Base-by-base conservation (phyloP, 768 basidiomycete genomes). In the Ramaria sp. region DNA sequence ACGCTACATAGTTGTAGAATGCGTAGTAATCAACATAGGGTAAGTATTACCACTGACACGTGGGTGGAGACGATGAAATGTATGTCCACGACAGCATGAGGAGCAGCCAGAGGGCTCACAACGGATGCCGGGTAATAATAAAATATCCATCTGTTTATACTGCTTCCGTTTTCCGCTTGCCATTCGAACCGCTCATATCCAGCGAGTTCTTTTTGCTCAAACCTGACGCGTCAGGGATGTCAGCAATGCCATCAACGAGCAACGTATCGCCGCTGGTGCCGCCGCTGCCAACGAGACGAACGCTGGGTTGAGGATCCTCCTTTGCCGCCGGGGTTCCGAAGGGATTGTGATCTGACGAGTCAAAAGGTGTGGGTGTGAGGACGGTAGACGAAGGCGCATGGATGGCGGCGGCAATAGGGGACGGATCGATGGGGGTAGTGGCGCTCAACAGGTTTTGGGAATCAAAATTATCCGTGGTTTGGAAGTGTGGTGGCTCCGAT, bases 221-320 rank as follows among this genome's bases (percentile, higher is more conserved):
- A 19, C 24, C 39, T 41, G 55, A 49, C 22, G 22, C 34, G 22
- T 54, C 43, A 12, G 45, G 33, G 0, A 45, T 31, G 33, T 57
- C 55, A 33, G 31, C 4, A 31, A 20, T 27, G 37, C 15, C 55
- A 27, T 48, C 55, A 30, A 57, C 30, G 20, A 57, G 31, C 30
- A 45, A 24, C 11, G 13, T 61, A 27, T 61, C 39, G 20, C 80
- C 80, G 31, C 70, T 65, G 22, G 71, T 67, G 17, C 79, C 79
- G 19, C 77, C 77, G 1, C 75, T 78, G 19, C 81, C 83, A n/a
- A 85, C 75, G 13, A 85, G 66, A 45, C 80, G 78, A 52, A 85
- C 74, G 12, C 79, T 81, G 11, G 73, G 69, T 47, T 74, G 73
- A 19, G 72, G 19, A 15, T 52, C 51, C 48, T 49, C 48, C 31